These are phyloP conservation scores for Polygonum aviculare DNA, from an alignment of 148 eudicot genomes.

Conservation along the genomic window DNA sequence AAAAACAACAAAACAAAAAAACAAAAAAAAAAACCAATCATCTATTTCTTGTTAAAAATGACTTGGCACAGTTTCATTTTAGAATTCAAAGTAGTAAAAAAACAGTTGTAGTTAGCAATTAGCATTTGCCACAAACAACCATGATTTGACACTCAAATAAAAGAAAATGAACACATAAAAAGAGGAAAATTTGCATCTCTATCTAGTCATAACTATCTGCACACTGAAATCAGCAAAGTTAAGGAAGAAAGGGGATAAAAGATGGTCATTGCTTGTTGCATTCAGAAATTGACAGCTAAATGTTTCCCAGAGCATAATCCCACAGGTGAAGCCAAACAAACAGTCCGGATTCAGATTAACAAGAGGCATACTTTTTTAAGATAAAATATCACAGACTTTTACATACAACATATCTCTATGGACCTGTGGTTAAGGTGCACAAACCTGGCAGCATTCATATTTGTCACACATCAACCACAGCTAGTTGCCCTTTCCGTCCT, in stretches of 20 bases:
- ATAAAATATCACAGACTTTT: neutral
- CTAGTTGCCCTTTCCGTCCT: slow-evolving; percentile 86
- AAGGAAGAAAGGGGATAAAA: no score
- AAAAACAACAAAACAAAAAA: no score
- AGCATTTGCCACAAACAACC: neutral
- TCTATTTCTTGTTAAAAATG: neutral
- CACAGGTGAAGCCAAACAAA: no score
- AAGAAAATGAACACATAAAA: neutral
- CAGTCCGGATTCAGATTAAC: no score
- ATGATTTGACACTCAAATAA: neutral
- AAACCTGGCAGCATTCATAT: slow-evolving; percentile 60
- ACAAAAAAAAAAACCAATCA: no score
- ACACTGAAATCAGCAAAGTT: no score
- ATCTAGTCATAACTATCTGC: neutral
- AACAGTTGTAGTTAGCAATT: neutral
- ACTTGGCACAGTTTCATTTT: neutral
- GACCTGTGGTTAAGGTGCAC: neutral
- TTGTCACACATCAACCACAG: slow-evolving; percentile 64
- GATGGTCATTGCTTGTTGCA: no score
- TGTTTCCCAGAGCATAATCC: neutral
- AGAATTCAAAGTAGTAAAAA: neutral
- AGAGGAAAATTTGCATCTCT: neutral
- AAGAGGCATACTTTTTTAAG: neutral
- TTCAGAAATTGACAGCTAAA: neutral
- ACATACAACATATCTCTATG: neutral